These are phyloP conservation scores for Penicillium herquei DNA, from an alignment of 495 filamentous ascomycete genomes.

Conservation along the genomic window DNA sequence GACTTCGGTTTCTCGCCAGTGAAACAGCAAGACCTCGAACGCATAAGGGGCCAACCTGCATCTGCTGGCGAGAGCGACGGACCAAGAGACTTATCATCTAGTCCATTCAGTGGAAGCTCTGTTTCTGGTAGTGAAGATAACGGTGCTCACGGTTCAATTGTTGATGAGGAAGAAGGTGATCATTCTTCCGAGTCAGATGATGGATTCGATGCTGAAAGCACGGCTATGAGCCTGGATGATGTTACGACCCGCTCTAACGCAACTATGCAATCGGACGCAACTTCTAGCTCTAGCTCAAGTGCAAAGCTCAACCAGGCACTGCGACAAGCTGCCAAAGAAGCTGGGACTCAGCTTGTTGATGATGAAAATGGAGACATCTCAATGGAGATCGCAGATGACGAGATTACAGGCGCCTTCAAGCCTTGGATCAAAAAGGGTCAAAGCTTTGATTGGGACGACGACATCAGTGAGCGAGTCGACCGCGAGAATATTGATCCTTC, in stretches of 20 bases:
- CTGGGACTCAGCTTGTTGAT: conserved; percentile 62
- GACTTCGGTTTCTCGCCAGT: conserved; percentile 64
- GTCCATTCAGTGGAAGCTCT: conserved; percentile 71
- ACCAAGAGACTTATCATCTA: conserved; percentile 67
- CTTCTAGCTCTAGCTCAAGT: conserved; percentile 61
- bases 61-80: conserved; percentile 19
- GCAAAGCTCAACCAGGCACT: conserved; percentile 72
- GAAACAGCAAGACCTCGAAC: conserved; percentile 65
- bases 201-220: conserved; percentile 68
- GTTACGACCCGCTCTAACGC: conserved; percentile 64
- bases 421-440: conserved; percentile 61
- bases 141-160: conserved; percentile 41
- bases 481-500: conserved; percentile 64
- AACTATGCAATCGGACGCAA: conserved; percentile 53
- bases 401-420: conserved; percentile 73
- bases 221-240: conserved; percentile 72
- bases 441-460: conserved; percentile 46
- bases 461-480: conserved; percentile 52
- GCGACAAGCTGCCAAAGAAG: conserved; percentile 69
- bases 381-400: conserved; percentile 75
- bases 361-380: conserved; percentile 60
- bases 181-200: conserved; percentile 46
- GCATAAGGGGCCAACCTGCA: conserved; percentile 31
- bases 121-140: conserved; percentile 56
- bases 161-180: conserved; percentile 55